Conservation (phyloP, 352 stramenopile species). For the Discostella stelligera region DNA sequence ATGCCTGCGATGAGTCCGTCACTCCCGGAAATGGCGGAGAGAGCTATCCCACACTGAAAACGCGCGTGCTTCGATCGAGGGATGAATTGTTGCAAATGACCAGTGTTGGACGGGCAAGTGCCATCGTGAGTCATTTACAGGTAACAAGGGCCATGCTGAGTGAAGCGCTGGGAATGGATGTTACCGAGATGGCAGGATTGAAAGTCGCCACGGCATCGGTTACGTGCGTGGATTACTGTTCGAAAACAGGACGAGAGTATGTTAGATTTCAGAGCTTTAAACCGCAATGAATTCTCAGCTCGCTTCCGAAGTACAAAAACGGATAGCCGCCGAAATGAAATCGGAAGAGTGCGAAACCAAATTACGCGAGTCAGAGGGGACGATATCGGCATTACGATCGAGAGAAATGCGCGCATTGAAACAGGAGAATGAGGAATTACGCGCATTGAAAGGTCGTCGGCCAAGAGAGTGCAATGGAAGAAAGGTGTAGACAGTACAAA, state of each 20-base stretch:
- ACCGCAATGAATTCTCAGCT: conserved; percentile 61
- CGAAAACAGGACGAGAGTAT: conserved; percentile 43
- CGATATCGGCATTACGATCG: conserved; percentile 33
- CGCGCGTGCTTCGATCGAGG: conserved; percentile 62
- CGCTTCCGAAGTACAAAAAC: conserved; percentile 62
- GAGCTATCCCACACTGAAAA: conserved; percentile 75
- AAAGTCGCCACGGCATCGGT: conserved; percentile 76
- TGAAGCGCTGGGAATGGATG: conserved; percentile 71
- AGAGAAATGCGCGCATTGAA: no score
- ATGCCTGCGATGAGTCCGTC: conserved; percentile 76
- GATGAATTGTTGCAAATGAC: conserved; percentile 63
- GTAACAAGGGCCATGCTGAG: conserved; percentile 78
- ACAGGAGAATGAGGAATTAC: no score
- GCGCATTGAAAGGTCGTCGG: no score
- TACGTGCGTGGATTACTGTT: conserved; percentile 78
- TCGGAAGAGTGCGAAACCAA: conserved; percentile 74
- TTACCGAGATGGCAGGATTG: conserved; percentile 63
- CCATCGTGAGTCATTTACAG: conserved; percentile 80
- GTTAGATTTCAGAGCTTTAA: conserved; percentile 81
- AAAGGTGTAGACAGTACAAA: no score
- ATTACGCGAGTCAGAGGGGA: conserved; percentile 65
- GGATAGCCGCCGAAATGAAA: conserved; percentile 67
- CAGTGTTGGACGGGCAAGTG: conserved; percentile 56
- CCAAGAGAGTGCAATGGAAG: no score
- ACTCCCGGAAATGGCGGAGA: conserved; percentile 77